Conservation (phyloP, 495 filamentous ascomycete genomes). For the Sphaerosporella brunnea region DNA sequence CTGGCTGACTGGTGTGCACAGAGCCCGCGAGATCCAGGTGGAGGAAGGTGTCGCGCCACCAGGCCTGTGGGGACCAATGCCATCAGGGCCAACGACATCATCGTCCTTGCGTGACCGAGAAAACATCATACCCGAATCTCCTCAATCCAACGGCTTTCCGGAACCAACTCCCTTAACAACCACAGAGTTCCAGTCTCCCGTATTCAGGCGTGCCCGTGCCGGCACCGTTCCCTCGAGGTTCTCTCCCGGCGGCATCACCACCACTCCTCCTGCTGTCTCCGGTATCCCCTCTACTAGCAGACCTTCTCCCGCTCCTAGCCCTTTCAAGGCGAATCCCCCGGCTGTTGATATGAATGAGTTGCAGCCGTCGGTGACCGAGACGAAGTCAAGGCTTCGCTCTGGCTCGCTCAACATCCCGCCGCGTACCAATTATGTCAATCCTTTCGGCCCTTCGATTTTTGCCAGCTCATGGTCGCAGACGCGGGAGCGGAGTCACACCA, state of each 20-base stretch:
- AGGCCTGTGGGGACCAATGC: constrained; percentile 86
- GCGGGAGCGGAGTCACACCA: constrained; percentile 58
- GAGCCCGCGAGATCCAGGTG: constrained; percentile 89
- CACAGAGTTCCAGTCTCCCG: constrained; percentile 38
- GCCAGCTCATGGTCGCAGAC: constrained; percentile 74
- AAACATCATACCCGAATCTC: constrained; percentile 77
- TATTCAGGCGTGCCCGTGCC: constrained; percentile 57
- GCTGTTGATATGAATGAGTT: constrained; percentile 39
- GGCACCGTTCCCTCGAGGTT: constrained; percentile 95
- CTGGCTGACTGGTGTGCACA: too few relatives aligned
- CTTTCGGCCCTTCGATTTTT: constrained; percentile 80
- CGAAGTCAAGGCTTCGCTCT: constrained; percentile 59
- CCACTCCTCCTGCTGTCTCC: constrained; percentile 41
- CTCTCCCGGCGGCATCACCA: constrained; percentile 48
- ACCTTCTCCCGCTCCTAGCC: constrained; percentile 78
- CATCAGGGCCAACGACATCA: constrained; percentile 62
- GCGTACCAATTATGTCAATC: constrained; percentile 53
- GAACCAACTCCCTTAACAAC: constrained; percentile 47
- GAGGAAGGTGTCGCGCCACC: constrained; percentile 68
- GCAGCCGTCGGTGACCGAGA: constrained; percentile 19
- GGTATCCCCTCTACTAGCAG: constrained; percentile 60
- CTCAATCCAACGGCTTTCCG: constrained; percentile 86
- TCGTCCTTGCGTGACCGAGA: constrained; percentile 63
- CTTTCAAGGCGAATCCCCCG: constrained; percentile 59
- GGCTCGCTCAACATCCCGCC: constrained; percentile 75